These are phyloP conservation scores for Cladosporium sp. DNA, from an alignment of 2,329 filamentous ascomycete genomes.

Conservation along the genomic window DNA sequence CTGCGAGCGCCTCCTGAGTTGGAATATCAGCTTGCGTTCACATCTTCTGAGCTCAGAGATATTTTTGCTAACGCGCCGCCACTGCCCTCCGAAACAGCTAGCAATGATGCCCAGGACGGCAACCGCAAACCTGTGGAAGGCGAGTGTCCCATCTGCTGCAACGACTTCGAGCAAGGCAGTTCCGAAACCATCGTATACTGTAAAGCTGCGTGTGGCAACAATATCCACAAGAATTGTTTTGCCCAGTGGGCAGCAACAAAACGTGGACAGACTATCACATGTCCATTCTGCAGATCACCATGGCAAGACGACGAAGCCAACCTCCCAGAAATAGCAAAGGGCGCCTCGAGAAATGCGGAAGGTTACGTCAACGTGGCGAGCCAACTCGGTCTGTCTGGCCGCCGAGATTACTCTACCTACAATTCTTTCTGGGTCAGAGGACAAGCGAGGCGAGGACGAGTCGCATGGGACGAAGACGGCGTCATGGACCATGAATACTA, in stretches of 20 bases:
- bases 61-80: conserved; percentile 60
- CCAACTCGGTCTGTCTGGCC: conserved; percentile 35
- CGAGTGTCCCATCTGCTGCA: conserved; percentile 63
- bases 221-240: conserved; percentile 61
- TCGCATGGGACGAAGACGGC: conserved; percentile 18
- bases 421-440: conserved; percentile 31
- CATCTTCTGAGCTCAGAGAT: conserved; percentile 58
- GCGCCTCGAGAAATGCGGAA: conserved; percentile 30
- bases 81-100: conserved; percentile 44
- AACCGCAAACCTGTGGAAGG: conserved; percentile 63
- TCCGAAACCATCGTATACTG: conserved; percentile 58
- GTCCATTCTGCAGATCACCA: conserved; percentile 37
- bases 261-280: conserved; percentile 31
- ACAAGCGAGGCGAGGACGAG: conserved; percentile 22
- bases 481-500: conserved; percentile 18
- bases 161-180: conserved; percentile 30
- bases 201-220: conserved; percentile 63
- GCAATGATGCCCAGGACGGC: conserved; percentile 41
- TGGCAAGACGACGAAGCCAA: conserved; percentile 32
- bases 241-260: conserved; percentile 51
- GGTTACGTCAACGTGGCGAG: conserved; percentile 40
- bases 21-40: conserved; percentile 63
- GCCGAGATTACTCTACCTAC: conserved; percentile 37
- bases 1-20: conserved; percentile 59
- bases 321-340: conserved; percentile 31